These are phyloP conservation scores for Calocybe gangraenosa DNA, from an alignment of 768 basidiomycete species.

Conservation along the genomic window DNA sequence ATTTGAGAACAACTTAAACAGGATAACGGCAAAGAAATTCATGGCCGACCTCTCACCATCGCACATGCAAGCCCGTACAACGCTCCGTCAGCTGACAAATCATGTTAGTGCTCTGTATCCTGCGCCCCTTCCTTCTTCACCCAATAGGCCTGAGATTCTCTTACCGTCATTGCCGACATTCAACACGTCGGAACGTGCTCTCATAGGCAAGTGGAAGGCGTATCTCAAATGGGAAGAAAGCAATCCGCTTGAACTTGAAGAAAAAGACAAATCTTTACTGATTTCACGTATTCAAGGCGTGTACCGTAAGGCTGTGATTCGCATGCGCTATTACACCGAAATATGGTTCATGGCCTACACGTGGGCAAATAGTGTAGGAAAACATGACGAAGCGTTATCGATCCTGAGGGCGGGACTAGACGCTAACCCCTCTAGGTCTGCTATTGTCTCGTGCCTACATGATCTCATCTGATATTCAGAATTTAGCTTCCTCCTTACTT, in stretches of 20 bases:
- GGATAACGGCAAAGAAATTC: constrained; percentile 95
- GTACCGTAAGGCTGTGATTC: constrained; percentile 84
- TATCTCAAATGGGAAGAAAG: constrained; percentile 95
- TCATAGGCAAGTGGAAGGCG: constrained; percentile 84
- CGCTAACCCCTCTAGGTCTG: constrained; percentile 79
- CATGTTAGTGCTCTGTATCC: constrained; percentile 64
- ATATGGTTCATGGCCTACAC: constrained; percentile 94
- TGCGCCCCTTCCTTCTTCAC: constrained; percentile 18
- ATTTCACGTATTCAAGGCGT: constrained; percentile 73
- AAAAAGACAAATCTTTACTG: constrained; percentile 66
- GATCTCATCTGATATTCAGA: neutral
- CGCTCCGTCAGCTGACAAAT: constrained; percentile 74
- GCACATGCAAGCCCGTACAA: constrained; percentile 93
- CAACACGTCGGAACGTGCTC: constrained; percentile 62
- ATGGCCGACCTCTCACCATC: constrained; percentile 88
- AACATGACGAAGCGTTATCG: constrained; percentile 76
- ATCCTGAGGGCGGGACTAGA: constrained; percentile 82
- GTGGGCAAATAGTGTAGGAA: constrained; percentile 73
- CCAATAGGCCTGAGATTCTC: constrained; percentile 47
- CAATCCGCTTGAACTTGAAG: constrained; percentile 91
- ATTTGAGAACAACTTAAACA: constrained; percentile 87
- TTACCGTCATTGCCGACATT: constrained; percentile 74
- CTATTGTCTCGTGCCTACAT: neutral
- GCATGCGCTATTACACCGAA: constrained; percentile 93
- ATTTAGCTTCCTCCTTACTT: constrained; percentile 81